These are phyloP conservation scores for Neocucurbitaria cava DNA, from an alignment of 2,329 filamentous ascomycete genomes.

Conservation along the genomic window DNA sequence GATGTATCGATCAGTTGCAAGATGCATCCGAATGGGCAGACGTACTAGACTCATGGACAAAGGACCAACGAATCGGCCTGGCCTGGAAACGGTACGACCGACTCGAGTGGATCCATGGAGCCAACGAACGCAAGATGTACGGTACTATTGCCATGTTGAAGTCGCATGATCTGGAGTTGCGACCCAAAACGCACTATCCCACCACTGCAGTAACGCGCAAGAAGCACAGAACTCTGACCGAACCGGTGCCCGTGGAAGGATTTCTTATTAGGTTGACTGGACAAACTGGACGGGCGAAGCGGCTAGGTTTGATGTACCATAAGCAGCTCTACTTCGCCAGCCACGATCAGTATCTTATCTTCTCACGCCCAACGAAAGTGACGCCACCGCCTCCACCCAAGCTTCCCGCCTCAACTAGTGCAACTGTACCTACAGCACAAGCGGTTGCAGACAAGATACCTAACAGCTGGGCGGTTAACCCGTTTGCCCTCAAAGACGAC, in stretches of 20 bases:
- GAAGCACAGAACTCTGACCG: conserved; percentile 55
- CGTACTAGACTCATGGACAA: conserved; percentile 65
- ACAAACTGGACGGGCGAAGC: conserved; percentile 65
- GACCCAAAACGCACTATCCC: conserved; percentile 70
- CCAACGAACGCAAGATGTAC: conserved; percentile 72
- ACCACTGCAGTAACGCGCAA: conserved; percentile 54
- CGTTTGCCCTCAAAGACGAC: conserved; percentile 63
- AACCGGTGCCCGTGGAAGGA: conserved; percentile 69
- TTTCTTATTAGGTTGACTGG: conserved; percentile 71
- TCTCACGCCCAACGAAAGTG: conserved; percentile 66
- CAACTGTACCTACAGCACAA: conserved; percentile 60
- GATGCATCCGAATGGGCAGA: conserved; percentile 65
- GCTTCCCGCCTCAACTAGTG: conserved; percentile 52
- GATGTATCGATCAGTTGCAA: conserved; percentile 66
- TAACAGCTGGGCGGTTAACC: conserved; percentile 67
- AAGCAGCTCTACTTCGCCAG: conserved; percentile 71
- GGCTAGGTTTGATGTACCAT: conserved; percentile 67
- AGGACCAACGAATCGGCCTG: conserved; percentile 66
- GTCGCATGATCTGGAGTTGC: conserved; percentile 70
- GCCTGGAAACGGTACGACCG: conserved; percentile 74
- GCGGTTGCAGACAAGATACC: conserved; percentile 65
- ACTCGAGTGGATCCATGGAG: conserved; percentile 71
- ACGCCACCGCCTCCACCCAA: conserved; percentile 64
- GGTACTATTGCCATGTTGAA: conserved; percentile 71
- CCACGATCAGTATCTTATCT: conserved; percentile 69